Evolutionary conservation across 2,329 filamentous ascomycete species (phyloP).

Genomic region (Furcasterigmium furcatum): DNA sequence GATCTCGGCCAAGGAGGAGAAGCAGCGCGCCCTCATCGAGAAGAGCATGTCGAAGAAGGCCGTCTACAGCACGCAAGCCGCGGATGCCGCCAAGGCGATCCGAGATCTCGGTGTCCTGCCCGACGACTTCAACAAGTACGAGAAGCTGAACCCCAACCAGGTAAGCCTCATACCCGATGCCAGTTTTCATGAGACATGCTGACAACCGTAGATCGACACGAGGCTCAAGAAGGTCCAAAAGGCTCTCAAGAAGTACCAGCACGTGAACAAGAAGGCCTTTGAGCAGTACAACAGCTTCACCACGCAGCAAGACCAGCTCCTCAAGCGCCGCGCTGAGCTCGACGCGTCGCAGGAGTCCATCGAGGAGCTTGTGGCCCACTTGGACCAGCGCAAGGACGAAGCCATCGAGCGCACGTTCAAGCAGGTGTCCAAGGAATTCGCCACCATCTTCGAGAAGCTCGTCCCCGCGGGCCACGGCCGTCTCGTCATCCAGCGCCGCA

Average conservation of each 20-base stretch:
- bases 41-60: slow-evolving; percentile 89
- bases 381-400: slow-evolving; percentile 95
- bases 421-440: slow-evolving; percentile 92
- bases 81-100: slow-evolving; percentile 84
- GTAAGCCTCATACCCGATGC: slow-evolving; percentile 38
- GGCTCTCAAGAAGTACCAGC: slow-evolving; percentile 90
- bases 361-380: slow-evolving; percentile 84
- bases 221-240: slow-evolving; percentile 90
- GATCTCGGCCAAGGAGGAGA: slow-evolving; percentile 74
- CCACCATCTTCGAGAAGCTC: slow-evolving; percentile 88
- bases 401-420: slow-evolving; percentile 98
- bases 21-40: slow-evolving; percentile 84
- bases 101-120: slow-evolving; percentile 89
- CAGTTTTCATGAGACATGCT: slow-evolving; percentile 6
- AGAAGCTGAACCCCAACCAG: slow-evolving; percentile 73
- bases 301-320: slow-evolving; percentile 81
- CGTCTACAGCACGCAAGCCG: slow-evolving; percentile 70
- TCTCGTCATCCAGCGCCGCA: slow-evolving; percentile 87
- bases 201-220: slow-evolving; percentile 43
- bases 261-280: slow-evolving; percentile 99
- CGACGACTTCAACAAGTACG: slow-evolving; percentile 90
- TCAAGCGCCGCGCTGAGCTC: slow-evolving; percentile 80
- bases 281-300: slow-evolving; percentile 99
- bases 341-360: slow-evolving; percentile 85
- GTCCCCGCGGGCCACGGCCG: slow-evolving; percentile 91